Base-by-base conservation (phyloP, 495 filamentous ascomycete species). In the Talaromyces liani region DNA sequence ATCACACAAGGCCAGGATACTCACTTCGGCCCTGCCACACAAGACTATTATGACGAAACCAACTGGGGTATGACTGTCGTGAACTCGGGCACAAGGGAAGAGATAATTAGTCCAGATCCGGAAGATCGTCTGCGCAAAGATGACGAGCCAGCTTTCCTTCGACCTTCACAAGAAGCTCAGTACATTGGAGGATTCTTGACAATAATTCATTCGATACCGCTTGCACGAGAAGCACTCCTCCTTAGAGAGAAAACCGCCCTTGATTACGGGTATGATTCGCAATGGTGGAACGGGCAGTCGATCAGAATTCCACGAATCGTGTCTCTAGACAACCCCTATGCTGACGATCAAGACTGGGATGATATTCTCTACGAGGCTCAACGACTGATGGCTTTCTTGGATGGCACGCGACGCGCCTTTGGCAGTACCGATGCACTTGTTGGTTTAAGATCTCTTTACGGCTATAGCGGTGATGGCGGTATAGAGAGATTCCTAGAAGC, bases 301-400 rank as follows among this genome's bases (percentile, higher is more conserved):
- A 89, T 93, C 34, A 76, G 81, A 36, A 73, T 78, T 2, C 80
- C 85, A 10, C 83, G 82, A 36, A 79, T 86, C 18, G 79, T 86
- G n/a, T 79, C 83, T 16, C 67, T 81, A n/a, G 67, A 79, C 45
- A 78, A 78, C 16, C 69, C 70, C 24, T 74, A 72, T 10, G 68
- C 68, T 14, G 67, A 67, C 27, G 72, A 77, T 33, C 70, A 68
- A 7, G 70, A 80, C 6, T 79, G 74, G 68, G 75, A 80, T 20
- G 81, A 85, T 14, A 77, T 83, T 6, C 71, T 82, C 34, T 66
- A 78, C 62, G 77, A 82, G 65, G 67, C 73, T 41, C 92, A 96
- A 69, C 86, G 93, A 25, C 68, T 97, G n/a, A 84, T 96, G 75
- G 92, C 91, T 22, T 96, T 97, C 68, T 79, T 96, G 34, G 90